These are phyloP conservation scores for Dunaliella sp. DNA, from an alignment of 139 green algal species.

Conservation along the genomic window DNA sequence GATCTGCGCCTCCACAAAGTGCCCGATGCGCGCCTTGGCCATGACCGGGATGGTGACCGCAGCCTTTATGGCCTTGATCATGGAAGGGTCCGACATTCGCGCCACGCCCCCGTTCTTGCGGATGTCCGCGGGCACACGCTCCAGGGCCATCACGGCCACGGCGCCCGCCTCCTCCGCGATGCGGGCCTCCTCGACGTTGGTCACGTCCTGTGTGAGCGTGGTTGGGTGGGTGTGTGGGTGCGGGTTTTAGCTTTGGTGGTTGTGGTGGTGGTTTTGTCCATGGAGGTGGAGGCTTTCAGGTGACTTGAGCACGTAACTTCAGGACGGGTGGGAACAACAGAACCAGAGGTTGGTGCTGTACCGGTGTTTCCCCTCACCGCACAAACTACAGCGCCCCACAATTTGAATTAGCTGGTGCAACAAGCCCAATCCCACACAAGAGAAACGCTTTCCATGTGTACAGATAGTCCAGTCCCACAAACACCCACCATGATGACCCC, in stretches of 20 bases:
- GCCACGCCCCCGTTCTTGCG: conserved; percentile 94
- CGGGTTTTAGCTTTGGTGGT: too few relatives aligned
- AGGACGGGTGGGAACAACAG: too few relatives aligned
- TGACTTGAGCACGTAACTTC: too few relatives aligned
- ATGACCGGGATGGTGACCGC: conserved; percentile 99
- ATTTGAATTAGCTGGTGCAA: too few relatives aligned
- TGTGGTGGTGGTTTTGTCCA: too few relatives aligned
- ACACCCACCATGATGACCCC: conserved; percentile 91
- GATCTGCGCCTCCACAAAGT: conserved; percentile 99
- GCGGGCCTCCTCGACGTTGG: conserved; percentile 93
- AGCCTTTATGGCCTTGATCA: conserved; percentile 95
- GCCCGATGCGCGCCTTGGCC: conserved; percentile 98
- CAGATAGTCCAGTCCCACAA: too few relatives aligned
- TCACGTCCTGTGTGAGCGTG: conserved; percentile 71
- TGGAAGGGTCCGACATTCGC: conserved; percentile 92
- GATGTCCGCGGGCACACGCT: conserved; percentile 97
- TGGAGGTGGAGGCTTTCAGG: too few relatives aligned
- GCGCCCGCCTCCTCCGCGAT: conserved; percentile 99
- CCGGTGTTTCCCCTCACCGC: too few relatives aligned
- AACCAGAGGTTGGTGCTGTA: too few relatives aligned
- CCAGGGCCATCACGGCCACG: conserved; percentile 98
- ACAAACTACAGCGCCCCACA: too few relatives aligned
- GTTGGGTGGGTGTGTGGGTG: background rate
- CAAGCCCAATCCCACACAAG: too few relatives aligned
- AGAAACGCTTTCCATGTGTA: too few relatives aligned